These are phyloP conservation scores for Trametes polyzona DNA, from an alignment of 1,284 basidiomycete species.

Conservation along the genomic window DNA sequence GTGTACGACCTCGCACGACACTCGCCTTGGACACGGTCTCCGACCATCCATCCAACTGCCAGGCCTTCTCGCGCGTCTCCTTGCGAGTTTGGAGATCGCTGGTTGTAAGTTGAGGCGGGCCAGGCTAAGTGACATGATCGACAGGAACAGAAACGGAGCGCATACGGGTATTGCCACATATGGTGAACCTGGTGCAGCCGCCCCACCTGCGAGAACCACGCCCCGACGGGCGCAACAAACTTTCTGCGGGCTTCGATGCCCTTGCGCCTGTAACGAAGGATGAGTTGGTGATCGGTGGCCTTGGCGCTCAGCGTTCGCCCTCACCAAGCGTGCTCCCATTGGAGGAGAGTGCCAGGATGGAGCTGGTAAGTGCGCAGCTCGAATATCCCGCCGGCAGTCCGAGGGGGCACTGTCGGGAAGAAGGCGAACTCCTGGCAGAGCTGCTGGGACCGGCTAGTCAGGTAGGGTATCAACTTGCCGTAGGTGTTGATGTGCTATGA, in stretches of 20 bases:
- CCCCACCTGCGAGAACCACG: slow-evolving; percentile 94
- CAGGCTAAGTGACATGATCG: slow-evolving; percentile 20
- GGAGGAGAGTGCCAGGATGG: slow-evolving; percentile 83
- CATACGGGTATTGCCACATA: slow-evolving; percentile 92
- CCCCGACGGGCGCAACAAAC: slow-evolving; percentile 86
- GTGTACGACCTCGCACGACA: background rate
- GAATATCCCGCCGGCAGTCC: slow-evolving; percentile 85
- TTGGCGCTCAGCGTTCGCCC: slow-evolving; percentile 26
- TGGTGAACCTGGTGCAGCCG: slow-evolving; percentile 90
- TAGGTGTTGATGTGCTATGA: slow-evolving; percentile 63
- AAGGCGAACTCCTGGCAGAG: slow-evolving; percentile 94
- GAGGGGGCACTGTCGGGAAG: slow-evolving; percentile 87
- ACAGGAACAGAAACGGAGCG: slow-evolving; percentile 25
- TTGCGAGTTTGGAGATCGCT: slow-evolving; percentile 84
- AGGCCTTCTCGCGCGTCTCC: slow-evolving; percentile 84
- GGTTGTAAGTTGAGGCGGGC: slow-evolving; percentile 1
- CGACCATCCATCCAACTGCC: slow-evolving; percentile 93
- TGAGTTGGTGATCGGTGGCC: background rate
- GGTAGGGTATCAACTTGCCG: slow-evolving; percentile 71
- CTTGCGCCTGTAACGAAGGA: slow-evolving; percentile 58
- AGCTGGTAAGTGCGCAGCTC: slow-evolving; percentile 88
- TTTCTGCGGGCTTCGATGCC: slow-evolving; percentile 88
- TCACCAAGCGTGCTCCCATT: slow-evolving; percentile 93
- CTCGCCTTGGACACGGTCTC: slow-evolving; percentile 89
- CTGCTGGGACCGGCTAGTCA: slow-evolving; percentile 75